Evolutionary conservation across 228 moss, liverwort and hornwort species (phyloP), one percentile per base, ranked within the genome.

Genomic region (Sphagnum fallax): DNA sequence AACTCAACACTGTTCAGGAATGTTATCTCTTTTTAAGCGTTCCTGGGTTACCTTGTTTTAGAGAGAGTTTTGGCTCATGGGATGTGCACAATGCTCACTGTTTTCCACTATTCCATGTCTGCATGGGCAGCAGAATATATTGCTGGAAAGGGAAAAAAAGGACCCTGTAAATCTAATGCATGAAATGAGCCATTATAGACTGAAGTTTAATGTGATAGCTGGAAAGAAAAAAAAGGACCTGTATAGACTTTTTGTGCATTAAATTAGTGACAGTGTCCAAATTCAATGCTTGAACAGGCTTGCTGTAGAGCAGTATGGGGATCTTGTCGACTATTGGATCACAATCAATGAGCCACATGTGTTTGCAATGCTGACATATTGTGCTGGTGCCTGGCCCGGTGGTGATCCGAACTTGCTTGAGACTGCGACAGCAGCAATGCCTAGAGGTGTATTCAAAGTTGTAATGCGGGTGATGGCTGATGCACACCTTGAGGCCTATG

Each of bases 311-410:
- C 75, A 84, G 50, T 90, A 87, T 68, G 94, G 80, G 62, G 94
- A 93, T 77, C 72, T 98, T 81, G 90, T 98, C 66, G 98, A 98
- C 62, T 82, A 79, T 69, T 98, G 98, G 98, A 82, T 98, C 57
- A 98, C 94, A 49, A 94, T 98, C 72, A 98, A 98, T 59, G 98
- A 98, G 63, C 98, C 98, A 51, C 98, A 98, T 66, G 98, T 98
- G 53, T 98, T 98, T 78, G 81, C 89, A 51, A 88, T 98, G 91
- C 65, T 98, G 63, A 98, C 98, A 50, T 98, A 98, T 69, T 94
- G 92, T 73, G 94, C 94, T 51, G 98, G 98, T 64, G 94, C 94
- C 52, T 98, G 98, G 98, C 98, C 98, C 49, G 98, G 98, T 73
- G 98, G 92, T 51, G 89, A 98, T 82, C 94, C 94, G 53, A 90